Evolutionary conservation across 1,284 basidiomycete species (phyloP).

Genomic region (Acaromyces ingoldii): DNA sequence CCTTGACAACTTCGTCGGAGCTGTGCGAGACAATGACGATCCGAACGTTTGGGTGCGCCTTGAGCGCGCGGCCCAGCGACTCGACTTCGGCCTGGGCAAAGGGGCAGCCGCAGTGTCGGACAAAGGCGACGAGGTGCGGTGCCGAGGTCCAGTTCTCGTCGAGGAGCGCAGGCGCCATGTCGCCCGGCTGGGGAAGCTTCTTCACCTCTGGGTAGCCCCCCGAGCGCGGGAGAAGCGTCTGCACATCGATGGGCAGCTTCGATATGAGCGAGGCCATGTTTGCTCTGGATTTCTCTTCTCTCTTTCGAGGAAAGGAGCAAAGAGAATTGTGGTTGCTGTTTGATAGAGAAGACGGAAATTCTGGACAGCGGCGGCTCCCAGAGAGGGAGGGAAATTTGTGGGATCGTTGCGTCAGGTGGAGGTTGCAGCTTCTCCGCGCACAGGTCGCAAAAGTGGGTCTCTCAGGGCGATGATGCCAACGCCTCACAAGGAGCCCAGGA

Average conservation of each 20-base stretch:
- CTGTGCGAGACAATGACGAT: slow-evolving; percentile 16
- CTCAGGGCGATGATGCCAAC: too few relatives aligned
- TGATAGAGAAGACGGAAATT: too few relatives aligned
- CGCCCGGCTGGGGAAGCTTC: not conserved
- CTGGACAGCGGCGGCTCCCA: too few relatives aligned
- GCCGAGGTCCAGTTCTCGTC: not conserved
- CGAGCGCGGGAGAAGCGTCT: slow-evolving; percentile 10
- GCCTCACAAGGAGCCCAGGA: too few relatives aligned
- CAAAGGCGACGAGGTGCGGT: slow-evolving; percentile 13
- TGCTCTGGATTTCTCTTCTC: too few relatives aligned
- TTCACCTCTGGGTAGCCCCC: not conserved
- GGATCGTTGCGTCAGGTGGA: too few relatives aligned
- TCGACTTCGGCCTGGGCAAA: slow-evolving; percentile 17
- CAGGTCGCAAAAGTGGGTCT: too few relatives aligned
- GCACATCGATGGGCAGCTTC: slow-evolving; percentile 10
- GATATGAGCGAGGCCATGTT: not conserved
- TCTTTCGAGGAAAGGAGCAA: not conserved
- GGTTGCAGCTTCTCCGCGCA: too few relatives aligned
- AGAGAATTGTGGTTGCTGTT: not conserved
- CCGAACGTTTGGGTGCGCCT: slow-evolving; percentile 7
- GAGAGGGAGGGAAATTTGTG: too few relatives aligned
- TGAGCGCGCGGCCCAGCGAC: slow-evolving; percentile 6
- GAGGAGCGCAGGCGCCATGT: slow-evolving; percentile 7
- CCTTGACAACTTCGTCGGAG: slow-evolving; percentile 7
- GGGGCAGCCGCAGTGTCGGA: slow-evolving; percentile 22